These are phyloP conservation scores for Russula abietina DNA, from an alignment of 768 basidiomycete genomes.

Conservation along the genomic window DNA sequence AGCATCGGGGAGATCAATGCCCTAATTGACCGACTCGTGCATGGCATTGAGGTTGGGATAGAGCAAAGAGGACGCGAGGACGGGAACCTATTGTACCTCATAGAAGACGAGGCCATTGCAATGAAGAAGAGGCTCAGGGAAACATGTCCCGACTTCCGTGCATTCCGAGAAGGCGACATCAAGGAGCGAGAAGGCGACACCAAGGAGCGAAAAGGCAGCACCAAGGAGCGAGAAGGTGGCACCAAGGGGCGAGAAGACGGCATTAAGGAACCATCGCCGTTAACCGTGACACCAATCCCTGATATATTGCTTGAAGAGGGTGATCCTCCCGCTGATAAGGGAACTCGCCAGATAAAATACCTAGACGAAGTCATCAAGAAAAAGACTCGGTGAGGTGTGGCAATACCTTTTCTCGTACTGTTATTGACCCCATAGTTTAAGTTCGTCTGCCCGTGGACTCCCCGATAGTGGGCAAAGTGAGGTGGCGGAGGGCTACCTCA, in stretches of 20 bases:
- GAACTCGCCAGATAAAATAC: neutral
- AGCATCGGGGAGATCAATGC: conserved; percentile 47
- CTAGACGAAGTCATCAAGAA: conserved; percentile 12
- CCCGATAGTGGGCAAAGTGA: conserved; percentile 13
- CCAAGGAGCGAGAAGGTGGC: neutral
- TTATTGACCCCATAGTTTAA: neutral
- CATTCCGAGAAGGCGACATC: conserved; percentile 9
- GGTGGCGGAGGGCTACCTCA: conserved; percentile 15
- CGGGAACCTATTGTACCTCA: conserved; percentile 26
- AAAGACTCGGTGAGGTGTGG: conserved; percentile 5
- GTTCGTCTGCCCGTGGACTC: conserved; percentile 15
- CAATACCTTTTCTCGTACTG: neutral
- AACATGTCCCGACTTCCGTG: conserved; percentile 19
- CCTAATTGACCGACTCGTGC: conserved; percentile 41
- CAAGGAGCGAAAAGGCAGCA: neutral
- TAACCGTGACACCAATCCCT: neutral
- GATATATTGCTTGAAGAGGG: conserved; percentile 8
- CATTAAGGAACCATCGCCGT: too few relatives aligned
- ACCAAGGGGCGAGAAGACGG: neutral
- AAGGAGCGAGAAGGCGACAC: too few relatives aligned
- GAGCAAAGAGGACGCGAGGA: conserved; percentile 39
- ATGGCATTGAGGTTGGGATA: conserved; percentile 39
- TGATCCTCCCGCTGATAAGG: neutral
- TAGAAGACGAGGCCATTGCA: conserved; percentile 3
- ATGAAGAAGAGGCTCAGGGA: conserved; percentile 11